These are phyloP conservation scores for Pseudonitzschia pungens DNA, from an alignment of 108 stramenopile species.

Conservation along the genomic window DNA sequence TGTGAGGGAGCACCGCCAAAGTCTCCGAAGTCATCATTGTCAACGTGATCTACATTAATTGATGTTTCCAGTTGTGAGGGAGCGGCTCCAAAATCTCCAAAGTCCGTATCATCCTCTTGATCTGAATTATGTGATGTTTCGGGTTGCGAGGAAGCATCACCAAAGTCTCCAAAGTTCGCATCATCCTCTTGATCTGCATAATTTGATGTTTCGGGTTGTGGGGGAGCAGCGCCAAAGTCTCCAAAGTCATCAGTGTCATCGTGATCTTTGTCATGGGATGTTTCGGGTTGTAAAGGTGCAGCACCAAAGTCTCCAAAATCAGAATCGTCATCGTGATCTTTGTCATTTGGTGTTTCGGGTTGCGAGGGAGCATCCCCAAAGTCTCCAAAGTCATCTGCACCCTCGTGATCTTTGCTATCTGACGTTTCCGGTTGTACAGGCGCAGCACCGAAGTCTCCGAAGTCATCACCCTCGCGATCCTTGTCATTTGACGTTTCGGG, in stretches of 20 bases:
- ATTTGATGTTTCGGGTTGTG: conserved; percentile 2
- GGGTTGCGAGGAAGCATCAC: too few relatives aligned
- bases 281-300: background rate
- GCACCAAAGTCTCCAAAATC: conserved; percentile 36
- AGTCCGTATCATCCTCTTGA: too few relatives aligned
- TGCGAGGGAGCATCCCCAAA: background rate
- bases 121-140: too few relatives aligned
- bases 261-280: background rate
- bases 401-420: too few relatives aligned
- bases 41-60: background rate
- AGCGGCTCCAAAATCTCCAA: conserved; percentile 30
- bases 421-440: too few relatives aligned
- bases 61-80: background rate
- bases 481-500: background rate
- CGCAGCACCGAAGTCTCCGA: too few relatives aligned
- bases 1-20: conserved; percentile 21
- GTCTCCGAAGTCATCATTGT: conserved; percentile 27
- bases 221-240: conserved; percentile 27
- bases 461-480: background rate
- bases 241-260: conserved; percentile 28
- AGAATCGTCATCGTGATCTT: background rate
- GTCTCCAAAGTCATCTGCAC: too few relatives aligned
- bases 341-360: too few relatives aligned
- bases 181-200: background rate
- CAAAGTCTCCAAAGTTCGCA: background rate